Evolutionary conservation across 768 basidiomycete genomes (phyloP).

Genomic region (Kwoniella pini): DNA sequence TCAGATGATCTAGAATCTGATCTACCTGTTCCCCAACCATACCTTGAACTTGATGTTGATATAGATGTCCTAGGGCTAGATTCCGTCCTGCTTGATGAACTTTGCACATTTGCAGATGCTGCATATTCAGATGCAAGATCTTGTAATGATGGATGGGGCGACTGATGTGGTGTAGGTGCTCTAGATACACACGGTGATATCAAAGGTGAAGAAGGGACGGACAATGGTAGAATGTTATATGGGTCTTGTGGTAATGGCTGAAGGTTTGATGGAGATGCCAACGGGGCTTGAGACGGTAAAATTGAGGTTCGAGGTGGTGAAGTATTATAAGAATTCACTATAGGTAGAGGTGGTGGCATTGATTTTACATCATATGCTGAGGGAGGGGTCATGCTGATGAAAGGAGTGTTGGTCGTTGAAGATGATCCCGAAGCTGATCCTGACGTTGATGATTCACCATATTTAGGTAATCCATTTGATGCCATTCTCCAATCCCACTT

Average conservation of each 20-base stretch:
- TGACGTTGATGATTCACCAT: constrained; percentile 17
- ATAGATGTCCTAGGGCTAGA: constrained; percentile 31
- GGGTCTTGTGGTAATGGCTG: constrained; percentile 32
- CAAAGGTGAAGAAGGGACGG: constrained; percentile 25
- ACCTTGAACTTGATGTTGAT: constrained; percentile 29
- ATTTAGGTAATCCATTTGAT: constrained; percentile 6
- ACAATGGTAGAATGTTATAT: constrained; percentile 39
- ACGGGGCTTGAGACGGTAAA: constrained; percentile 14
- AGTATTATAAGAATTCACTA: constrained; percentile 1
- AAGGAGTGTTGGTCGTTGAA: constrained; percentile 8
- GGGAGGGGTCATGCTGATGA: constrained; percentile 37
- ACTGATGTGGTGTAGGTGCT: constrained; percentile 21
- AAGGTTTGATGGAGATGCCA: constrained; percentile 9
- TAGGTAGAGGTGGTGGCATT: constrained; percentile 8
- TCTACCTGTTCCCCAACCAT: constrained; percentile 18
- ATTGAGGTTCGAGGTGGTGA: constrained; percentile 21
- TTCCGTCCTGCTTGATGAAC: constrained; percentile 14
- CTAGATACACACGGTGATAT: constrained; percentile 25
- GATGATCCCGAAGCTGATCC: constrained; percentile 2
- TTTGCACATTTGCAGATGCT: neutral
- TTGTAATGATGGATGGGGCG: constrained; percentile 23
- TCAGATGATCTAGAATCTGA: constrained; percentile 26
- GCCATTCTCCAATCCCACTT: constrained; percentile 29
- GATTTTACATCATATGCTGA: neutral
- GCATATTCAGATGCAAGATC: constrained; percentile 25